These are phyloP conservation scores for Saturnispora bothae DNA, from an alignment of 805 yeast genomes.

Conservation along the genomic window DNA sequence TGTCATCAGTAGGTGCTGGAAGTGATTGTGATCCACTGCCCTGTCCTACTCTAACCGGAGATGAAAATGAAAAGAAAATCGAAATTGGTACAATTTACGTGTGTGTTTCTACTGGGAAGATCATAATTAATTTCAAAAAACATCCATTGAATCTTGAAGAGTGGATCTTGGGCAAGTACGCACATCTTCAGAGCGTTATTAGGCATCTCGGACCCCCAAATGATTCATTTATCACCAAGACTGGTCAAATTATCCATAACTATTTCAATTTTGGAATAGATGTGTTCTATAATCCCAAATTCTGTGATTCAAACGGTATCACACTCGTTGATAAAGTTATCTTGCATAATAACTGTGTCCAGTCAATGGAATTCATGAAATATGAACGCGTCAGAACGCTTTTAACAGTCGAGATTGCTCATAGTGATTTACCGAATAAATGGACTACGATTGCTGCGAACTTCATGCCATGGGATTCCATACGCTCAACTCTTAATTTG, in stretches of 20 bases:
- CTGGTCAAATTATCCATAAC: slow-evolving; percentile 41
- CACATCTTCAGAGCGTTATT: slow-evolving; percentile 41
- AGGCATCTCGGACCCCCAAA: slow-evolving; percentile 47
- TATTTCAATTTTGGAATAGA: slow-evolving; percentile 48
- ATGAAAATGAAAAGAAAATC: not conserved
- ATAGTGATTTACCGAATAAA: not conserved
- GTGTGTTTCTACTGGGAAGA: not conserved
- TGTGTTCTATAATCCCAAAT: slow-evolving; percentile 34
- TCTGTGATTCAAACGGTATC: slow-evolving; percentile 15
- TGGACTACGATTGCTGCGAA: not conserved
- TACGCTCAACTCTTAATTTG: not conserved
- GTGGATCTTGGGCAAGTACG: slow-evolving; percentile 28
- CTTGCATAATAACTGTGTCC: slow-evolving; percentile 43
- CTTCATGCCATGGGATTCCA: slow-evolving; percentile 2
- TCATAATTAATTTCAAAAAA: slow-evolving; percentile 6
- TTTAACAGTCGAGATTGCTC: not conserved
- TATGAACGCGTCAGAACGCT: slow-evolving; percentile 38
- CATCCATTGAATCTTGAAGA: slow-evolving; percentile 10
- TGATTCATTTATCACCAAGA: slow-evolving; percentile 28
- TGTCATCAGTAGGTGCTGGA: not conserved
- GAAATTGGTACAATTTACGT: not conserved
- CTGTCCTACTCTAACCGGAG: not conserved
- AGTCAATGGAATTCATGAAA: slow-evolving; percentile 41
- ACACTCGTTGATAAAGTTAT: slow-evolving; percentile 35
- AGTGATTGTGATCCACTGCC: not conserved